Evolutionary conservation across 129 eudicot species (phyloP), one percentile per base, ranked within the genome.

Genomic region (Centaurea solstitialis): DNA sequence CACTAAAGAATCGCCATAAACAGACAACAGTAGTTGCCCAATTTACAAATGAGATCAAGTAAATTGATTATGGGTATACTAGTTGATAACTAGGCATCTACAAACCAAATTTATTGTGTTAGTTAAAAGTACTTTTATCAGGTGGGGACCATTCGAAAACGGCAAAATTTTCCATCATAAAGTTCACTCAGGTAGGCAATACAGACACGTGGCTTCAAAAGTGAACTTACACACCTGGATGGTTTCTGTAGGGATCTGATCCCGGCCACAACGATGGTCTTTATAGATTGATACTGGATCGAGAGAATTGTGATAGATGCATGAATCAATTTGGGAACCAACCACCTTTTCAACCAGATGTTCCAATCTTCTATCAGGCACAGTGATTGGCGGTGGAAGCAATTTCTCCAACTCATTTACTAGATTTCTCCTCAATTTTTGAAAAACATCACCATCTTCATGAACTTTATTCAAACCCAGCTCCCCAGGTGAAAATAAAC

Each of bases 351-450:
- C 98, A 81, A 94, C 89, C 86, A 94, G 82, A 76, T 87, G 84
- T 73, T 94, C 98, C 87, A 94, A 86, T 82, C 98, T 87, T 86
- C 91, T 86, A 66, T 87, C 90, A 28, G 98, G 97, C 50, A 94
- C n/a, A 7, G 93, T 85, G 37, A 92, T 75, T 35, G 98, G 96
- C 26, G 97, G 96, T 12, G 98, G 97, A 74, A 94, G 88, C 68
- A 90, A 71, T 40, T 83, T 83, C 75, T 86, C 89, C 89, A 94
- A 74, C 72, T 92, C 93, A 10, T 37, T 53, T 5, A 90, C 24
- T 80, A 94, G 26, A 43, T 67, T 85, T 76, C 70, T 87, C 71
- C 96, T 85, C 72, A 76, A 23, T 41, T 85, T 91, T 66, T 72
- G 76, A 40, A 86, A 75, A 75, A 59, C 82, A 41, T 86, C 86